Percentiles rank a stretch among this genome's conserved stretches.
Conservation (phyloP, 2,329 filamentous ascomycete genomes). For the Fusarium hainanense region DNA sequence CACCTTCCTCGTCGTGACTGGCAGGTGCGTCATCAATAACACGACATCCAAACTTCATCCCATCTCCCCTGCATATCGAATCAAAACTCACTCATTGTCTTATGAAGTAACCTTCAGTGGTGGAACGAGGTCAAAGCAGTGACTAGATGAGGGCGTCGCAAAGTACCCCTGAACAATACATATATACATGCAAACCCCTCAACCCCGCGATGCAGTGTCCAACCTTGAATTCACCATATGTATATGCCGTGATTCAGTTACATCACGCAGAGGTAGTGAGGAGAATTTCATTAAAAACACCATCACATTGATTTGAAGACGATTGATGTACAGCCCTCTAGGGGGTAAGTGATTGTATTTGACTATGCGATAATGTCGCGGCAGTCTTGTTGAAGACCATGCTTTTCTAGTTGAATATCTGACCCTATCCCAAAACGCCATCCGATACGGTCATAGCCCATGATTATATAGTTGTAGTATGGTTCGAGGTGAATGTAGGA, state of each 20-base stretch:
- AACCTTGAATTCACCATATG: not conserved
- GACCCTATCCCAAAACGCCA: conserved; percentile 43
- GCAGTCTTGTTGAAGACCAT: conserved; percentile 47
- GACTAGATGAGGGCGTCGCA: conserved; percentile 5
- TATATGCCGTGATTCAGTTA: conserved; percentile 18
- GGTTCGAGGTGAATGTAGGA: conserved; percentile 17
- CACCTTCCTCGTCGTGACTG: conserved; percentile 7
- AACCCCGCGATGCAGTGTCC: conserved; percentile 16
- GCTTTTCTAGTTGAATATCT: conserved; percentile 47
- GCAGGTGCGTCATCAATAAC: conserved; percentile 1
- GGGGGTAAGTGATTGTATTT: conserved; percentile 23
- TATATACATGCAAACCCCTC: not conserved
- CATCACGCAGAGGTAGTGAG: not conserved
- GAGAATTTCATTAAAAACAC: not conserved
- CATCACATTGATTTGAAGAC: conserved; percentile 2
- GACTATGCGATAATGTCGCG: conserved; percentile 26
- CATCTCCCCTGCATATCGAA: not conserved
- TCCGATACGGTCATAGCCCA: conserved; percentile 42
- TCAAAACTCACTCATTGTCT: not conserved
- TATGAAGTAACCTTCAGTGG: not conserved
- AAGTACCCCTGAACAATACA: not conserved
- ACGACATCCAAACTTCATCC: conserved; percentile 1
- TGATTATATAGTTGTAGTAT: conserved; percentile 41
- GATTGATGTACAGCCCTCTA: conserved; percentile 17
- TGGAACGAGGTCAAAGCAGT: conserved; percentile 24